Base-by-base conservation (phyloP, 2,329 filamentous ascomycete genomes). In the Daldinia sp. region DNA sequence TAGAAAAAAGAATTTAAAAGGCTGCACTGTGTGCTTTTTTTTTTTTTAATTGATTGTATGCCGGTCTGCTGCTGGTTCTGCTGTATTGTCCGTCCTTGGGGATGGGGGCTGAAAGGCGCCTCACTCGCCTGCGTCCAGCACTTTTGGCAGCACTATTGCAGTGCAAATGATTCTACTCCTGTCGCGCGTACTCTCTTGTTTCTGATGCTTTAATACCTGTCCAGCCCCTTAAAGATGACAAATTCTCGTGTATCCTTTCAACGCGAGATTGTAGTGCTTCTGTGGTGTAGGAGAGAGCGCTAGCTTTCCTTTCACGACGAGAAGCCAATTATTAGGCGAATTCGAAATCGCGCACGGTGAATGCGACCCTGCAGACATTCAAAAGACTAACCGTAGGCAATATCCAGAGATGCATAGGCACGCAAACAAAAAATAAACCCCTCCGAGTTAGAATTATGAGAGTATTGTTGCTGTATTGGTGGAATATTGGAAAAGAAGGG, bases 321-420 rank as follows among this genome's bases (percentile, higher is more conserved):
- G 50, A 61, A 56, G 60, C 68, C 65, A 67, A 67, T 64, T 45
- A 48, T 64, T 68, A 66, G 66, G 67, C 69, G 67, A 68, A 68
- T 53, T 66, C 49, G 61, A 67, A 67, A 68, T 69, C 67, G 67
- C 67, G 66, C 53, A 62, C 50, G 66, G 64, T 62, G 52, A 50
- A 59, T 63, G 55, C 67, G 64, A 68, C 67, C 54, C 56, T 66
- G 67, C 61, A 68, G 60, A 68, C 69, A 71, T 71, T 70, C 67
- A 69, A 69, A 68, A 67, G 56, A 64, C 57, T 41, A n/a, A n/a
- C n/a, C n/a, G n/a, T n/a, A 58, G 48, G 45, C 21, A 61, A 41
- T 64, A 68, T 64, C 61, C 60, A 66, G 63, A 63, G 54, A 61
- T 56, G 61, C 56, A 67, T 65, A 61, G 45, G 55, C 45, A 55